Conservation (phyloP, 2,329 filamentous ascomycete species). For the Scleromitrula shiraiana region DNA sequence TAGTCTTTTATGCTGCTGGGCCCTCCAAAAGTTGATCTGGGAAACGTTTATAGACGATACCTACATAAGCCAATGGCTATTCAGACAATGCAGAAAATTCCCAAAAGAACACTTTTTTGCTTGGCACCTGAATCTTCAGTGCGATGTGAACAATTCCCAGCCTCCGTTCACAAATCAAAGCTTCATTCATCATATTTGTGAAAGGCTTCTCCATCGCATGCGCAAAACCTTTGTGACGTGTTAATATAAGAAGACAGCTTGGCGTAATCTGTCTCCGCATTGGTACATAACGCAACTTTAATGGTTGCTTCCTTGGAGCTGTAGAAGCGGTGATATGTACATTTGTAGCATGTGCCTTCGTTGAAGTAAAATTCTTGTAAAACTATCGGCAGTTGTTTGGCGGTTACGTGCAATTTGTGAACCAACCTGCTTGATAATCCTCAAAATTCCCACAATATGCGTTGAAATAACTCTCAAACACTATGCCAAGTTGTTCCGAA, state of each 20-base stretch:
- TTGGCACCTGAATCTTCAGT: not conserved
- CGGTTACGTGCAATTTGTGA: no score
- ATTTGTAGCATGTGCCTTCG: no score
- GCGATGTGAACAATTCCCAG: not conserved
- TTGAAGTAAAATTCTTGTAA: no score
- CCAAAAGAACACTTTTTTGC: not conserved
- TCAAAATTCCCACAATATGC: no score
- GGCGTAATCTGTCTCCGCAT: not conserved
- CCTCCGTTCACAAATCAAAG: no score
- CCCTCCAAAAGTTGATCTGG: constrained; percentile 12
- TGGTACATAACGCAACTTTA: not conserved
- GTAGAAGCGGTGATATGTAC: not conserved
- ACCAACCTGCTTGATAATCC: no score
- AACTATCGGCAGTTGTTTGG: no score
- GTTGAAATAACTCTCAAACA: no score
- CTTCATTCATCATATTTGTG: no score
- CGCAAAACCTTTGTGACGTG: no score
- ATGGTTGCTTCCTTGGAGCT: not conserved
- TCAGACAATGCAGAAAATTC: constrained; percentile 2
- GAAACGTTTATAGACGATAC: constrained; percentile 10
- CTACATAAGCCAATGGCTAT: constrained; percentile 1
- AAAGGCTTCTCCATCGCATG: no score
- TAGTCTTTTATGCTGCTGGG: constrained; percentile 7
- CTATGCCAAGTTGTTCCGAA: no score
- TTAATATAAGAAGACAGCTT: not conserved